Conservation (phyloP, 495 filamentous ascomycete genomes). For the Podospora anserina region DNA sequence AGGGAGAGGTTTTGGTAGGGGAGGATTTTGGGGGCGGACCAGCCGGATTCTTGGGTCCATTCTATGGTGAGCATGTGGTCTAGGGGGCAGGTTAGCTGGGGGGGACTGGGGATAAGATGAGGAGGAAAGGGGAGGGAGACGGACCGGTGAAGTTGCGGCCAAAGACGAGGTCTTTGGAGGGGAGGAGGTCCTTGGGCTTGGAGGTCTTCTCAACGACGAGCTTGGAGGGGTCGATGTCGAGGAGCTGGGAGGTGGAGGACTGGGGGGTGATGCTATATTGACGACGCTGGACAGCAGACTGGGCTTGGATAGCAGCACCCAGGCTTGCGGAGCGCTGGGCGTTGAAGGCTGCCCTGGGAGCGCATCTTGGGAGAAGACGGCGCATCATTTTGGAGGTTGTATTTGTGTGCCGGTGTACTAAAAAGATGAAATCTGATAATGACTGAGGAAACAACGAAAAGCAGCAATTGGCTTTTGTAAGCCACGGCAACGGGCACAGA, state of each 20-base stretch:
- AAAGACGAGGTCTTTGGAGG: conserved; percentile 79
- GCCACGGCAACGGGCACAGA: background rate
- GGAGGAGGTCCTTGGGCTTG: conserved; percentile 67
- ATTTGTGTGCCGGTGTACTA: background rate
- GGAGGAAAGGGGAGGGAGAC: background rate
- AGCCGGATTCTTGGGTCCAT: conserved; percentile 77
- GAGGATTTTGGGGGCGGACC: conserved; percentile 74
- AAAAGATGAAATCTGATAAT: background rate
- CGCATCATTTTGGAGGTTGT: conserved; percentile 27
- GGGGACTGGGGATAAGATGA: background rate
- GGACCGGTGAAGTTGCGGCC: conserved; percentile 83
- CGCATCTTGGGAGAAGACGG: conserved; percentile 26
- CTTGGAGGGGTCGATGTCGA: conserved; percentile 69
- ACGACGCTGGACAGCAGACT: conserved; percentile 27
- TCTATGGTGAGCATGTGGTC: conserved; percentile 97
- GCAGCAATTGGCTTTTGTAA: background rate
- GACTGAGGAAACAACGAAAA: background rate
- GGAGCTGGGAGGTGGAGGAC: conserved; percentile 48
- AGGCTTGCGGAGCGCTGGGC: conserved; percentile 10
- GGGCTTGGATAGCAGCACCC: conserved; percentile 26
- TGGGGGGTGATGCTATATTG: conserved; percentile 60
- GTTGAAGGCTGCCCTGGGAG: conserved; percentile 18
- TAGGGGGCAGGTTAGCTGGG: conserved; percentile 27
- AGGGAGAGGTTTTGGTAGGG: conserved; percentile 97
- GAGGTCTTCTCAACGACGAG: conserved; percentile 69